These are phyloP conservation scores for Amborella trichopoda DNA, from an alignment of 164 flowering plant genomes.

Conservation along the genomic window DNA sequence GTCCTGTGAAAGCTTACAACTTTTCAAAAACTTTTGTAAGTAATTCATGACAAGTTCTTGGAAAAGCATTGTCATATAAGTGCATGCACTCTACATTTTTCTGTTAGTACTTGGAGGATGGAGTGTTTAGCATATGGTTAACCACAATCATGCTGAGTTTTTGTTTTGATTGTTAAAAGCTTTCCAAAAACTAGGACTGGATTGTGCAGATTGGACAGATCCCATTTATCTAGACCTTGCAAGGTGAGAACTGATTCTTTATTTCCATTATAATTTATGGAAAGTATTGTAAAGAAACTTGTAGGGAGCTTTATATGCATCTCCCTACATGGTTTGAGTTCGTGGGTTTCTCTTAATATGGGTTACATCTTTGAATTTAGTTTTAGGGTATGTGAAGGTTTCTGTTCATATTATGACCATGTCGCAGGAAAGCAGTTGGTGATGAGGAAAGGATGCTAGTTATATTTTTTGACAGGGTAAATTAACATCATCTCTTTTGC, in stretches of 20 bases:
- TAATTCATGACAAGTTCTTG: no score
- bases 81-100: no score
- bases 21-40: no score
- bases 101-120: no score
- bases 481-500: constrained; percentile 5
- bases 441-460: constrained; percentile 83
- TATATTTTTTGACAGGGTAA: constrained; percentile 67
- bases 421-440: constrained; percentile 66
- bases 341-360: no score
- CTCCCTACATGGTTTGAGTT: no score
- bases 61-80: no score
- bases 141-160: no score
- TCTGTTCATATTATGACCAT: neutral
- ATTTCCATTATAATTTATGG: neutral
- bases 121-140: no score
- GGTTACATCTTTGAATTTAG: no score
- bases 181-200: constrained; percentile 80
- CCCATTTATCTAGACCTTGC: constrained; percentile 79
- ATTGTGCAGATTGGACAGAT: constrained; percentile 91
- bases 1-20: no score
- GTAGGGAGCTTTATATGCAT: neutral
- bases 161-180: constrained; percentile 29
- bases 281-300: neutral
- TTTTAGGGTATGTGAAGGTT: no score
- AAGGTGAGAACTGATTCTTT: constrained; percentile 34